phyloP scores from a whole-genome alignment of 768 basidiomycete genomes.

The Clavaria fumosa region DNA sequence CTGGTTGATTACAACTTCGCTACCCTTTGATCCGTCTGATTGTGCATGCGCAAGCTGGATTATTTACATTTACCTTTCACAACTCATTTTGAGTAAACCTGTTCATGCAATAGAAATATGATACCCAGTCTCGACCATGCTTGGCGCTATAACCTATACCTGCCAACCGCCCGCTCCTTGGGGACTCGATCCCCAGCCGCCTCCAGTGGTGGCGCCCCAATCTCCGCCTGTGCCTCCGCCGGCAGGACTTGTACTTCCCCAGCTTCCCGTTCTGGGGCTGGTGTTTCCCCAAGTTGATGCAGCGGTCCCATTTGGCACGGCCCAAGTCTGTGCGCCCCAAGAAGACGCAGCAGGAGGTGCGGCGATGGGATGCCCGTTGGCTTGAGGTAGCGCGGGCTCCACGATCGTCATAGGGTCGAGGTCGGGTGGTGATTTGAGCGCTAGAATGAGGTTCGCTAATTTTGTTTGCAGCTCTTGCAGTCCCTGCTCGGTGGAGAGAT shows the following conservation, averaged over 20 bases:
- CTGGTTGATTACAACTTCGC: too few species aligned
- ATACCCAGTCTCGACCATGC: too few species aligned
- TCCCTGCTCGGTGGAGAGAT: conserved; percentile 30
- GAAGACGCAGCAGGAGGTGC: conserved; percentile 4
- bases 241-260: conserved; percentile 13
- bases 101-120: too few species aligned
- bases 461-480: conserved; percentile 68
- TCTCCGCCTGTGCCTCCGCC: conserved; percentile 33
- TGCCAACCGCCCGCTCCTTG: conserved; percentile 44
- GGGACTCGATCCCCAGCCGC: background rate
- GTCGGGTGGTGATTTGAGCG: conserved; percentile 50
- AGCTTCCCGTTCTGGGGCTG: conserved; percentile 15
- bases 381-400: conserved; percentile 15
- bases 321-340: conserved; percentile 10
- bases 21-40: too few species aligned
- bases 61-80: too few species aligned
- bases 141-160: too few species aligned
- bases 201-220: background rate
- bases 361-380: conserved; percentile 17
- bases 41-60: too few species aligned
- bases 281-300: conserved; percentile 9
- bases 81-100: too few species aligned
- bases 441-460: conserved; percentile 63
- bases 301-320: background rate
- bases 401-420: conserved; percentile 33